Evolutionary conservation across 192 early-diverging fungal genomes (phyloP).

Genomic region (Podila clonocystis): DNA sequence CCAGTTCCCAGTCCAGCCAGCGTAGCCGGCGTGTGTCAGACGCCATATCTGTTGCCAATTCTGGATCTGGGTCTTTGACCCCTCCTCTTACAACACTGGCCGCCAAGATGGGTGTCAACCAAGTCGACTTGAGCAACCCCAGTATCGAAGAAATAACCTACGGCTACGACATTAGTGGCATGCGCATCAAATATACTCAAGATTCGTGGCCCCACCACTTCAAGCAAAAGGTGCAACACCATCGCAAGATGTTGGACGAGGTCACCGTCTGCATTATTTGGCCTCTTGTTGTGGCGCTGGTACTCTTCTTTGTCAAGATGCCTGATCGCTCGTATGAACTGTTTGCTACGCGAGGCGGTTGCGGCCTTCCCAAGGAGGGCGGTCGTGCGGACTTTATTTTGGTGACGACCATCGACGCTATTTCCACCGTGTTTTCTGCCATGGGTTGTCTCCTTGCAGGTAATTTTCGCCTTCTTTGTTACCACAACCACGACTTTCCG

Average conservation of each 20-base stretch:
- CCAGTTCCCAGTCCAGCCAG: too few species aligned
- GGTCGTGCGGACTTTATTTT: not conserved
- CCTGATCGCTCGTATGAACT: not conserved
- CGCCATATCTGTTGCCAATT: not conserved
- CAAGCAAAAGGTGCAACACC: not conserved
- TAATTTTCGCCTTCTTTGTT: not conserved
- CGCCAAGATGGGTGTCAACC: slow-evolving; percentile 5
- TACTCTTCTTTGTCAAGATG: not conserved
- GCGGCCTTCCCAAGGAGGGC: not conserved
- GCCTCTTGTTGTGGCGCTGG: not conserved
- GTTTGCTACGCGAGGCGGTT: not conserved
- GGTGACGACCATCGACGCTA: not conserved
- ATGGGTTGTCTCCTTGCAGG: not conserved
- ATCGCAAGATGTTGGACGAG: not conserved
- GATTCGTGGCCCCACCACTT: slow-evolving; percentile 14
- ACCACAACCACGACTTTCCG: too few species aligned
- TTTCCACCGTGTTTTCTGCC: not conserved
- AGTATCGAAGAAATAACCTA: slow-evolving; percentile 2
- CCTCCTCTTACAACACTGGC: slow-evolving; percentile 10
- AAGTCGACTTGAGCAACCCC: slow-evolving; percentile 10
- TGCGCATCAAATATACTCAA: slow-evolving; percentile 5
- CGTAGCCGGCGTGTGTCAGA: not conserved
- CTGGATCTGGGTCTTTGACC: not conserved
- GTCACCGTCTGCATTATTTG: not conserved
- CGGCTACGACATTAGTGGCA: slow-evolving; percentile 19